Evolutionary conservation across 108 stramenopile genomes (phyloP), one percentile per base, ranked within the genome.

Genomic region (Cyclotella choctawhatcheeana): DNA sequence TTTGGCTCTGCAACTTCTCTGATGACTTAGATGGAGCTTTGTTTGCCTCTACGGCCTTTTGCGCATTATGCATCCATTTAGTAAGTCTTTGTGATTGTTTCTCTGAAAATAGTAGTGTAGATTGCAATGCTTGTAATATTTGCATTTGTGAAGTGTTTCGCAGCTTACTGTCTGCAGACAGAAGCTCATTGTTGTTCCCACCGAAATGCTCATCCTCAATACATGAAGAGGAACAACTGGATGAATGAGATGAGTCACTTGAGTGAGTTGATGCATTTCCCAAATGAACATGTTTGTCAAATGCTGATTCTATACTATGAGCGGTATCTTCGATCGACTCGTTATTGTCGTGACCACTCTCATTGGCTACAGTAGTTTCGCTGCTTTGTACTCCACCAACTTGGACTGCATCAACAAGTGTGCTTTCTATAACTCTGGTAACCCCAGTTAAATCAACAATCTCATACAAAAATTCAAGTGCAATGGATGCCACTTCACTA

Each of bases 61-160:
- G 45, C 8, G 93, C 90, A 65, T 89, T 84, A 20, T 48, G 56
- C 35, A 72, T 77, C 93, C 93, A 93, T 70, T 70, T 65, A 45
- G 73, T 48, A 22, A 93, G 55, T 50, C 69, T 74, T 18, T 66
- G 61, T 12, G 77, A 66, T 77, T 93, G 93, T 47, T 89, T 89
- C 14, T 77, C 70, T 2, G 89, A 77, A 65, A 91, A 93, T 13
- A 64, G 52, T 20, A 77, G 59, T 2, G 55, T 48, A 13, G 13
- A 17, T 48, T 66, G 64, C 0, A 82, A 61, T n/a, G n/a, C 50
- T 56, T 52, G 48, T 30, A 62, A 48, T 18, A 58, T 18, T 35
- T 47, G 58, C 17, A 51, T n/a, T 47, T 68, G 29, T 45, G 40
- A 37, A 55, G 61, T 25, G 14, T 53, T 43, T 21, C 14, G 0